Base-by-base conservation (phyloP, 306 rosid species). In the Cucumis cinereus region DNA sequence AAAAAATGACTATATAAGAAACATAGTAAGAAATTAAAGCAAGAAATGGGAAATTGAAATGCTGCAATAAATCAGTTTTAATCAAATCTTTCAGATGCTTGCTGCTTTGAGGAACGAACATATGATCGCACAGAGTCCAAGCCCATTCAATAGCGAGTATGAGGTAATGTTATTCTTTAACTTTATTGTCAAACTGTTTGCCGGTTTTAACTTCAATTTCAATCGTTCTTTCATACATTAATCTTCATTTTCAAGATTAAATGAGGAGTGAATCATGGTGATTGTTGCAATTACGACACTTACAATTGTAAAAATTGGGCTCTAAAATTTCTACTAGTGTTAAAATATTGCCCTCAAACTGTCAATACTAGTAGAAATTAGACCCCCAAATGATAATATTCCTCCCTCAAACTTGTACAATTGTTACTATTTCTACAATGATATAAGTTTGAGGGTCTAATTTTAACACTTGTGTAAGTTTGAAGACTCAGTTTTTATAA, bases 141-240 rank as follows among this genome's bases (percentile, higher is more conserved):
- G 87, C 79, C 93, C 91, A 71, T 94, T 94, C 79, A 94, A 88
- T 80, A 84, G 95, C 54, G 97, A 92, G 83, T 88, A 92, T 16
- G 98, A 92, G 98, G 98, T 94, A 86, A 72, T 14, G 10, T 68
- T 67, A 78, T 38, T 74, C 38, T 4, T 38, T 64, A 40, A 70
- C 75, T 70, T 70, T 47, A 47, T 22, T 11, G 54, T 33, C 26
- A 7, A 47, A 47, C 57, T 47, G 20, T 62, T 62, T 16, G 4
- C 64, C 41, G 47, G 3, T 0, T 2, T 19, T 17, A 9, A 36
- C 71, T 36, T 64, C 40, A 33, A 35, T 64, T 36, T 64, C 26
- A 35, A 64, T 8, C 24, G 20, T 16, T 33, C 15, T 2, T 33
- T 63, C 43, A 7, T 62, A 16, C 11, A 57, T 57, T 22, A 6